Evolutionary conservation across 169 alveolate species (phyloP).

Genomic region (Cryptosporidium tyzzeri): DNA sequence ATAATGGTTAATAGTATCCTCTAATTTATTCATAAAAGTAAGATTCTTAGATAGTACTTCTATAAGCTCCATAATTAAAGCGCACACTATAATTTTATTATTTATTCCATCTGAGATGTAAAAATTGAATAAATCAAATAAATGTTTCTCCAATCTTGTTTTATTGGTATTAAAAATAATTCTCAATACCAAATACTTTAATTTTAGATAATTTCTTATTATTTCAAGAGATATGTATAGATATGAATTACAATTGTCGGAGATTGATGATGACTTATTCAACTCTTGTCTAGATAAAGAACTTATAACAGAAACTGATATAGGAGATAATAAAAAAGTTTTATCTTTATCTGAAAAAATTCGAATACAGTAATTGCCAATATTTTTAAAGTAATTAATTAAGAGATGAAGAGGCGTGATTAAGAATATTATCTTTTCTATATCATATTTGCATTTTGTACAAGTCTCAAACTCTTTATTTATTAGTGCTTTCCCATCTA

Average conservation of each 20-base stretch:
- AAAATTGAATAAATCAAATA: neutral
- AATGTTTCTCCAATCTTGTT: neutral
- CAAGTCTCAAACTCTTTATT: neutral
- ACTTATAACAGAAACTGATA: constrained; percentile 35
- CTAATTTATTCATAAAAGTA: no score
- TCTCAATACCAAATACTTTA: neutral
- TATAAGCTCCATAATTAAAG: neutral
- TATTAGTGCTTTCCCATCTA: neutral
- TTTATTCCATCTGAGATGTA: neutral
- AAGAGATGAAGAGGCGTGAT: neutral
- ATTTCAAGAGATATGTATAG: neutral
- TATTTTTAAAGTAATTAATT: constrained; percentile 5
- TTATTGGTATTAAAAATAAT: neutral
- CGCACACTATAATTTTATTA: no score
- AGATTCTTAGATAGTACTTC: neutral
- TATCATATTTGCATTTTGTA: neutral
- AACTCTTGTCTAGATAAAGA: neutral
- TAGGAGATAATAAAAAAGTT: constrained; percentile 38
- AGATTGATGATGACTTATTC: neutral
- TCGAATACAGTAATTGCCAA: constrained; percentile 23
- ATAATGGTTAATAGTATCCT: neutral
- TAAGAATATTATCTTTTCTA: neutral
- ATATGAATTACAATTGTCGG: neutral
- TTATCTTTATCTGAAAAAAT: constrained; percentile 7
- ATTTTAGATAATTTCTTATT: constrained; percentile 10